Conservation (phyloP, 2,329 filamentous ascomycete species). For the Penicillium digitatum region DNA sequence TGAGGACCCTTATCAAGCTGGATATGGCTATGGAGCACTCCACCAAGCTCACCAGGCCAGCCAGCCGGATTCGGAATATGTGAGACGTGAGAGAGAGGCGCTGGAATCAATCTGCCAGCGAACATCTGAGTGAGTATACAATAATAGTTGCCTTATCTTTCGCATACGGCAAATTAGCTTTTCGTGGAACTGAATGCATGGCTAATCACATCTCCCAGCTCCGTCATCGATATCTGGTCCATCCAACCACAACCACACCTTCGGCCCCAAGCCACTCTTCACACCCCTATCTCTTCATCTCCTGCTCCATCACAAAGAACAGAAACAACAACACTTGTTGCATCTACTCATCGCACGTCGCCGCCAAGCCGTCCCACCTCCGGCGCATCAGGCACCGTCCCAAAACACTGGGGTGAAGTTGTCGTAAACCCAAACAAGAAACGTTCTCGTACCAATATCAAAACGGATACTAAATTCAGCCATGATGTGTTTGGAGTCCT, state of each 20-base stretch:
- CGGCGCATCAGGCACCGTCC: slow-evolving; percentile 24
- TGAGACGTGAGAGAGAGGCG: slow-evolving; percentile 45
- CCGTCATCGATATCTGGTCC: slow-evolving; percentile 46
- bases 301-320: slow-evolving; percentile 14
- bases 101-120: slow-evolving; percentile 47
- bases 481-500: slow-evolving; percentile 42
- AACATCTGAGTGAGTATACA: slow-evolving; percentile 43
- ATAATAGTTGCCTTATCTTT: neutral
- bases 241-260: slow-evolving; percentile 43
- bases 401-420: slow-evolving; percentile 45
- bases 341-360: slow-evolving; percentile 13
- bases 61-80: slow-evolving; percentile 42
- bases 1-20: slow-evolving; percentile 44
- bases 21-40: slow-evolving; percentile 44
- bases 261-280: slow-evolving; percentile 37
- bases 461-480: slow-evolving; percentile 18
- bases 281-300: slow-evolving; percentile 27
- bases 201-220: slow-evolving; percentile 26
- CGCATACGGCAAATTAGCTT: neutral
- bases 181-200: neutral
- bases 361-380: slow-evolving; percentile 16
- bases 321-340: slow-evolving; percentile 12
- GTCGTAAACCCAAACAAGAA: slow-evolving; percentile 41
- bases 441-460: slow-evolving; percentile 26
- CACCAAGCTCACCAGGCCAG: slow-evolving; percentile 35